Evolutionary conservation across 805 yeast genomes (phyloP).

Genomic region (Ogataea polymorpha): DNA sequence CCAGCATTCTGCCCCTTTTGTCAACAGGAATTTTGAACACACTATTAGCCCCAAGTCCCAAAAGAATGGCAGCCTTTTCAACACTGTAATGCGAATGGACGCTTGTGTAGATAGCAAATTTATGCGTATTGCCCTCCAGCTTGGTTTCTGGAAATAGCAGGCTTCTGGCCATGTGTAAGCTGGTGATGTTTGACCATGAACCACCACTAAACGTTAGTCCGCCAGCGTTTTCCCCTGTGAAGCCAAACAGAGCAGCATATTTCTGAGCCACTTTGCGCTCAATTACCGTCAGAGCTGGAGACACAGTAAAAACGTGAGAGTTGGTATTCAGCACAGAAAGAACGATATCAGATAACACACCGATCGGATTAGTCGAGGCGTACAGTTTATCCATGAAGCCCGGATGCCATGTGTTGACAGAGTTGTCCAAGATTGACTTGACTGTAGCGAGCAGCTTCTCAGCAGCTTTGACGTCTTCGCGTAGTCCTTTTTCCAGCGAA

Average conservation of each 20-base stretch:
- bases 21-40: constrained; percentile 64
- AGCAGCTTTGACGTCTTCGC: constrained; percentile 14
- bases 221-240: constrained; percentile 54
- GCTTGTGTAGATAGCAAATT: constrained; percentile 69
- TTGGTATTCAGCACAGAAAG: constrained; percentile 74
- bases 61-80: constrained; percentile 73
- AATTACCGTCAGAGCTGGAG: constrained; percentile 73
- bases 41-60: constrained; percentile 63
- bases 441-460: constrained; percentile 47
- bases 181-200: constrained; percentile 79
- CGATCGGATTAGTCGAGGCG: constrained; percentile 84
- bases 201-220: constrained; percentile 88
- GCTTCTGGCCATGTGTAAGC: constrained; percentile 73
- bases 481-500: constrained; percentile 22
- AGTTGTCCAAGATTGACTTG: constrained; percentile 56
- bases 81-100: constrained; percentile 77
- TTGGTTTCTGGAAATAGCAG: constrained; percentile 67
- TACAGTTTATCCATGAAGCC: constrained; percentile 82
- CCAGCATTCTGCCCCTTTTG: constrained; percentile 54
- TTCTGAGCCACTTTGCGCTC: constrained; percentile 66
- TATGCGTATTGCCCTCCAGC: constrained; percentile 50
- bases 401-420: constrained; percentile 84
- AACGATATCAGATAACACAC: constrained; percentile 68
- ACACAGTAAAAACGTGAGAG: constrained; percentile 81
- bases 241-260: constrained; percentile 69